Evolutionary conservation across 805 yeast species (phyloP).

Genomic region (Blastobotrys peoriensis): DNA sequence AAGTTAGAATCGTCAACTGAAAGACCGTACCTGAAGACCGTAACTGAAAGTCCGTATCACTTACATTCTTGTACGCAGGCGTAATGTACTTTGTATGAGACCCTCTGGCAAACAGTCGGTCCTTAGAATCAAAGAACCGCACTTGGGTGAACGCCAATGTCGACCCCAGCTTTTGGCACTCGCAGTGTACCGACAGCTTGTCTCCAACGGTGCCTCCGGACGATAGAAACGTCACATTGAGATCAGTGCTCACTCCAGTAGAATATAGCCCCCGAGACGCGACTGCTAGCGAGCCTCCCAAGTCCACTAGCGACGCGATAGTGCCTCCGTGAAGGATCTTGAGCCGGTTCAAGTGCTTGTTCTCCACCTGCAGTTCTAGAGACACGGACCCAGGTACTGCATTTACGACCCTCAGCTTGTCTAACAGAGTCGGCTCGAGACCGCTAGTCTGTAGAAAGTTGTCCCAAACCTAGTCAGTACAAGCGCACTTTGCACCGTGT

Average conservation of each 20-base stretch:
- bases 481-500: too few species aligned
- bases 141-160: slow-evolving; percentile 37
- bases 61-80: slow-evolving; percentile 32
- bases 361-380: slow-evolving; percentile 29
- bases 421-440: slow-evolving; percentile 27
- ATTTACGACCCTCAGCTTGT: slow-evolving; percentile 25
- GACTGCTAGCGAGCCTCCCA: slow-evolving; percentile 40
- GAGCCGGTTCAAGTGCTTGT: slow-evolving; percentile 35
- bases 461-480: slow-evolving; percentile 25
- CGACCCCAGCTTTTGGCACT: slow-evolving; percentile 33
- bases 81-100: slow-evolving; percentile 38
- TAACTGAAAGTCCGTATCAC: too few species aligned
- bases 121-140: slow-evolving; percentile 26
- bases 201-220: slow-evolving; percentile 33
- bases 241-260: slow-evolving; percentile 41
- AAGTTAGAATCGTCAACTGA: too few species aligned
- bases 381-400: slow-evolving; percentile 32
- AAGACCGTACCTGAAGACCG: too few species aligned
- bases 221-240: slow-evolving; percentile 34
- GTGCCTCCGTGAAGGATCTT: slow-evolving; percentile 39
- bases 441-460: slow-evolving; percentile 26
- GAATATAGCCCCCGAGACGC: slow-evolving; percentile 36
- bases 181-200: slow-evolving; percentile 3
- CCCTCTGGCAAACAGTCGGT: slow-evolving; percentile 35
- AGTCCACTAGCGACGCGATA: slow-evolving; percentile 35